Percentiles rank a stretch among this genome's conserved stretches.
These are phyloP conservation scores for Coemansia erecta DNA, from an alignment of 192 early-diverging fungal genomes.

Conservation along the genomic window DNA sequence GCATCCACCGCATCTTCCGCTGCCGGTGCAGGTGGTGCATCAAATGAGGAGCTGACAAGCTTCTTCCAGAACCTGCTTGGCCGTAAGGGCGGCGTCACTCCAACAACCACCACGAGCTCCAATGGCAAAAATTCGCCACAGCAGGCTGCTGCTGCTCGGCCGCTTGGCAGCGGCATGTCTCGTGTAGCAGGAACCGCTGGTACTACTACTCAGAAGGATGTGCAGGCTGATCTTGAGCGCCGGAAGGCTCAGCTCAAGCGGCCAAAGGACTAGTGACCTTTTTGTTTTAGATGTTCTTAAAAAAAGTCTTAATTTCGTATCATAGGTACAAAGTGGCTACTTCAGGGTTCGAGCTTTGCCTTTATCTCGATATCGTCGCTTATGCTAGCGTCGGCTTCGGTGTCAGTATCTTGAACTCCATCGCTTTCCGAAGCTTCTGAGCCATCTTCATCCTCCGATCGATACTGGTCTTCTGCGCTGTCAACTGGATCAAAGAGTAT, in stretches of 20 bases:
- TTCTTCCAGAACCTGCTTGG: conserved; percentile 88
- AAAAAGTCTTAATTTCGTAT: not conserved
- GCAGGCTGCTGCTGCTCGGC: conserved; percentile 18
- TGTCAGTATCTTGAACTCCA: not conserved
- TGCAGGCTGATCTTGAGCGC: conserved; percentile 47
- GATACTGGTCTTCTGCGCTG: not conserved
- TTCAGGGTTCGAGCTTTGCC: not conserved
- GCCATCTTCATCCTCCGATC: not conserved
- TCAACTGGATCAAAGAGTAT: too few relatives aligned
- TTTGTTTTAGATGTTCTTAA: not conserved
- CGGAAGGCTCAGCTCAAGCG: conserved; percentile 48
- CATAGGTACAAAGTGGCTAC: not conserved
- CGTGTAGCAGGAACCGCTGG: conserved; percentile 17
- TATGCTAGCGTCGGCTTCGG: not conserved
- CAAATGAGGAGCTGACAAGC: conserved; percentile 81
- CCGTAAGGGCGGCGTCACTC: conserved; percentile 53
- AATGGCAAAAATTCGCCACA: conserved; percentile 43
- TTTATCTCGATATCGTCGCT: not conserved
- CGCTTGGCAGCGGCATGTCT: conserved; percentile 19
- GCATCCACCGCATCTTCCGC: not conserved
- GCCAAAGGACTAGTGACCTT: conserved; percentile 23
- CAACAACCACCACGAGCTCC: conserved; percentile 23
- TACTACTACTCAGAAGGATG: conserved; percentile 27
- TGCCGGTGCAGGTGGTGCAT: conserved; percentile 18
- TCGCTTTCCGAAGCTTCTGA: not conserved